Evolutionary conservation across 495 filamentous ascomycete genomes (phyloP), one percentile per base, ranked within the genome.

Genomic region (Daldinia loculata): DNA sequence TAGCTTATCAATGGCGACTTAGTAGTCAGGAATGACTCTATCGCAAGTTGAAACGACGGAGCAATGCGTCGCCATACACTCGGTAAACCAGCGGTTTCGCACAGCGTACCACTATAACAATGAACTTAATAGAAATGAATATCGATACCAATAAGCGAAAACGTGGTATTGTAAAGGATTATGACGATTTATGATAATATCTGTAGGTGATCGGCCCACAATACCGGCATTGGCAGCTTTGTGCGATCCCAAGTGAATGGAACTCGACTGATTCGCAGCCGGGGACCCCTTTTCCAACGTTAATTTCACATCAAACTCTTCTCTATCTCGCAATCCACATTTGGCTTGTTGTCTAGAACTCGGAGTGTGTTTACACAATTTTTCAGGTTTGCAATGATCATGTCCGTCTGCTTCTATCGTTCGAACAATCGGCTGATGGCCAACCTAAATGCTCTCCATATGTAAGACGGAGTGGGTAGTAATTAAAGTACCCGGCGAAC

Each of bases 401-500:
- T 39, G 12, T 26, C 36, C 17, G 34, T 58, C 1, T 55, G 15
- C 24, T 22, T 6, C 30, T 11, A 17, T 43, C 9, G 50, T 52
- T 29, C 51, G 63, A 66, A 43, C 43, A 63, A 60, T 56, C n/a
- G 24, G 12, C 26, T 27, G 52, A 63, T 36, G 60, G 41, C 38
- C 34, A 17, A 22, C 14, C 15, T 6, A 34, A 41, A 36, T 38
- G 38, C 8, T 56, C 5, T 26, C 38, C 55, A 17, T 9, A 29
- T 29, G 27, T 29, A 8, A 60, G 55, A 55, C 15, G 15, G 57
- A 58, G 26, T 41, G 51, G 48, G 29, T 61, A 32, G 64, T 72
- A 72, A 72, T 72, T 48, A 61, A 72, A 68, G 36, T 50, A 57
- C 61, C 61, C 32, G 61, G 61, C 19, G 3, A 65, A 29, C 19